A percentile compares a stretch with the other conserved stretches of the same genome.
Evolutionary conservation across 2,329 filamentous ascomycete species (phyloP).

Genomic region (Diaporthe vexans): DNA sequence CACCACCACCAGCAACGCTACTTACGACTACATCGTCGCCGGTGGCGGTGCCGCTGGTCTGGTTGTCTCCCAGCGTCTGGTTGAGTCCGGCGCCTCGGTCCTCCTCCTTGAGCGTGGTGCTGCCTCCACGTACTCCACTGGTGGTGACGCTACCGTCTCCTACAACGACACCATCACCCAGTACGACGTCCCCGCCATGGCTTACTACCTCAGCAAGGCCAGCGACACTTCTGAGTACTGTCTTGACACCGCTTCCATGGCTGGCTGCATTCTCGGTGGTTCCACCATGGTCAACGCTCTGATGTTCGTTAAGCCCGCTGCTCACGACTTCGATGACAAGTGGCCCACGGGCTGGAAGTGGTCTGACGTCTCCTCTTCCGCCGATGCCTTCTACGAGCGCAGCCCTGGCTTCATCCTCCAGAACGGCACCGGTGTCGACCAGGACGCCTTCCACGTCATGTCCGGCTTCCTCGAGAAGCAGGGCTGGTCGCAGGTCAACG

Average conservation of each 20-base stretch:
- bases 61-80: slow-evolving; percentile 53
- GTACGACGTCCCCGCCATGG: slow-evolving; percentile 51
- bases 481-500: slow-evolving; percentile 43
- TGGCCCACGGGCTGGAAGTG: slow-evolving; percentile 51
- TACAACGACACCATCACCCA: slow-evolving; percentile 53
- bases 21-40: slow-evolving; percentile 57
- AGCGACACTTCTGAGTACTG: slow-evolving; percentile 49
- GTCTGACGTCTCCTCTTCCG: slow-evolving; percentile 46
- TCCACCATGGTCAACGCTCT: slow-evolving; percentile 53
- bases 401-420: slow-evolving; percentile 46
- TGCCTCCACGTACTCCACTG: slow-evolving; percentile 51
- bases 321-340: slow-evolving; percentile 50
- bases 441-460: slow-evolving; percentile 42
- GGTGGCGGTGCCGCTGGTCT: slow-evolving; percentile 55
- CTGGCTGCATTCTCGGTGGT: slow-evolving; percentile 55
- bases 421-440: slow-evolving; percentile 46
- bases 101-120: slow-evolving; percentile 56
- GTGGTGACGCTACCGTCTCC: slow-evolving; percentile 48
- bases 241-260: slow-evolving; percentile 52
- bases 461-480: slow-evolving; percentile 41
- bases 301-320: slow-evolving; percentile 52
- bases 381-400: slow-evolving; percentile 48
- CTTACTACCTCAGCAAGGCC: slow-evolving; percentile 45
- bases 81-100: slow-evolving; percentile 54
- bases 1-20: slow-evolving; percentile 50